Conservation (phyloP, 2,329 filamentous ascomycete genomes). For the Fusarium bulbicola region DNA sequence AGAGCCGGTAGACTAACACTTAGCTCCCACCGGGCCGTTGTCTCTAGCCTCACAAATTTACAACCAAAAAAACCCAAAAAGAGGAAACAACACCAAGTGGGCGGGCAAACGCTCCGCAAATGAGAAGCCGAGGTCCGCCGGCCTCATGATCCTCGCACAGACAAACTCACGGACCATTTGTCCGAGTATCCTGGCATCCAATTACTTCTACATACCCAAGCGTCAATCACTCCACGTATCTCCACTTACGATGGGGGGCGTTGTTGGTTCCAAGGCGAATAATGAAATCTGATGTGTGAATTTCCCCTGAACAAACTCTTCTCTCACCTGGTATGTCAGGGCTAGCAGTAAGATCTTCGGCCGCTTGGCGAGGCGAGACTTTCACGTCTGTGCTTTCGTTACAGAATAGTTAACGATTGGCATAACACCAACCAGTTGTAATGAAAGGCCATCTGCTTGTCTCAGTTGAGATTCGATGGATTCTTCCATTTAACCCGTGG, state of each 20-base stretch:
- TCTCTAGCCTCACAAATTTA: neutral
- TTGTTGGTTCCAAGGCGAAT: neutral
- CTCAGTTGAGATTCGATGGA: constrained; percentile 4
- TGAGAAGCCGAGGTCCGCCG: neutral
- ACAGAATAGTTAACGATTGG: neutral
- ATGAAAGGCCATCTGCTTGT: neutral
- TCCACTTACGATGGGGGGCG: neutral
- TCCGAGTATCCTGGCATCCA: constrained; percentile 8
- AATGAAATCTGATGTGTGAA: neutral
- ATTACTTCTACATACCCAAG: neutral
- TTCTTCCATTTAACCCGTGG: constrained; percentile 9
- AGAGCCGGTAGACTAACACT: neutral
- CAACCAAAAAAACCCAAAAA: no score
- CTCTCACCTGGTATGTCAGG: neutral
- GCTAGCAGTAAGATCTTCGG: neutral
- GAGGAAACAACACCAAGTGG: neutral
- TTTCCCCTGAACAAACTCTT: constrained; percentile 1
- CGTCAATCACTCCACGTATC: neutral
- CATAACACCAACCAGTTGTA: neutral
- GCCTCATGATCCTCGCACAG: neutral
- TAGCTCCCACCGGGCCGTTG: neutral
- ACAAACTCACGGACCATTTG: neutral
- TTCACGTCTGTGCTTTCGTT: neutral
- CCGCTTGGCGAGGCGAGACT: neutral
- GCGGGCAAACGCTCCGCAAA: neutral